These are phyloP conservation scores for Colletotrichum endophyticum DNA, from an alignment of 2,329 filamentous ascomycete species.

Conservation along the genomic window DNA sequence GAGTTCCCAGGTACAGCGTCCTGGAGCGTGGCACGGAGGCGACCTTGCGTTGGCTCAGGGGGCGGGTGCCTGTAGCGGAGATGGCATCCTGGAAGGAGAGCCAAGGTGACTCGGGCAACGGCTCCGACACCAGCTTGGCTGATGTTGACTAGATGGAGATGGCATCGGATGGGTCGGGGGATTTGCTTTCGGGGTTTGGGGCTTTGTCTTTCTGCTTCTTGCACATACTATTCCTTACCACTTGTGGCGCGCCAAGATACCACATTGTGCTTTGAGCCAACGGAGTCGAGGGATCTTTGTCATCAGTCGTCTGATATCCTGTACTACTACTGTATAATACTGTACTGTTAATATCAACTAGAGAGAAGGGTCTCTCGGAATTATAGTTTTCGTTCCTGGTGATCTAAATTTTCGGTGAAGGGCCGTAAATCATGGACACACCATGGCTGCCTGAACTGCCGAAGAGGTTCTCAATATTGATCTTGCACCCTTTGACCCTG, in stretches of 20 bases:
- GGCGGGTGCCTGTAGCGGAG: slow-evolving; percentile 70
- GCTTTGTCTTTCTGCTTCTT: not conserved
- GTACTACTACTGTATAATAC: slow-evolving; percentile 20
- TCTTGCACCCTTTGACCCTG: not conserved
- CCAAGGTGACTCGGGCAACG: slow-evolving; percentile 39
- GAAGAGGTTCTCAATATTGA: not conserved
- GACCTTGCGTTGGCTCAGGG: slow-evolving; percentile 79
- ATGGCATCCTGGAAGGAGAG: slow-evolving; percentile 61
- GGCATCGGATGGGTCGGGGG: not conserved
- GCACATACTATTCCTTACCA: slow-evolving; percentile 7
- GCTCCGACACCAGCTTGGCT: slow-evolving; percentile 23
- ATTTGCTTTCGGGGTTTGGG: not conserved
- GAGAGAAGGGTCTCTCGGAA: not conserved
- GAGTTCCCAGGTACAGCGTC: slow-evolving; percentile 83
- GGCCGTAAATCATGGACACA: not conserved
- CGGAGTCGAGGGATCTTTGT: slow-evolving; percentile 16
- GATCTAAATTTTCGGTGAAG: not conserved
- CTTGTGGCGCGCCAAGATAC: not conserved
- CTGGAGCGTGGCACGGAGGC: slow-evolving; percentile 88
- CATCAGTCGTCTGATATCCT: slow-evolving; percentile 6
- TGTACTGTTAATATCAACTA: not conserved
- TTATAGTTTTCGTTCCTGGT: not conserved
- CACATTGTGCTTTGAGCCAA: not conserved
- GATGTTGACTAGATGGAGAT: slow-evolving; percentile 31
- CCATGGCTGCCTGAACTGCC: not conserved